A percentile compares a stretch with the other conserved stretches of the same genome.
phyloP scores from a whole-genome alignment of 2,329 filamentous ascomycete species.

The Fusarium redolens region DNA sequence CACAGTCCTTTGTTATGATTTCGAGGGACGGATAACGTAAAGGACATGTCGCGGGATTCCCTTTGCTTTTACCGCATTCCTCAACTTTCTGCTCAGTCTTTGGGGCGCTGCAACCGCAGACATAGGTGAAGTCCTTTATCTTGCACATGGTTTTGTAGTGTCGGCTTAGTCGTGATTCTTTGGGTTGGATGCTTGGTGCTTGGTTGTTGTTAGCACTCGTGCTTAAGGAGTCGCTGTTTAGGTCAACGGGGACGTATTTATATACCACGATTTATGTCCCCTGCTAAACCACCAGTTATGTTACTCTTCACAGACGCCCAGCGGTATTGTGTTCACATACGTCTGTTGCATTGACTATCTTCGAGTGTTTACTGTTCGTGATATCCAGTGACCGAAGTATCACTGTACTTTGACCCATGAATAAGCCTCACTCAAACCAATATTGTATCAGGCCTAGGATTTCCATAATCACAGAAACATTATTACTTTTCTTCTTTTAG shows the following conservation, averaged over 20 bases:
- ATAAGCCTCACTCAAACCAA: rapidly evolving
- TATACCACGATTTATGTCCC: no score
- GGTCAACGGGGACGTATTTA: neutral
- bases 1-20: neutral
- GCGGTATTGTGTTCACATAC: rapidly evolving
- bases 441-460: rapidly evolving
- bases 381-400: no score
- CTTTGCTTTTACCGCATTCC: neutral
- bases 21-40: neutral
- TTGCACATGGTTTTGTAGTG: neutral
- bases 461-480: no score
- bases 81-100: neutral
- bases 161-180: neutral
- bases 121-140: neutral
- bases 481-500: no score
- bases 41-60: neutral
- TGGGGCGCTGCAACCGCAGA: neutral
- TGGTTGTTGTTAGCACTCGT: neutral
- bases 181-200: no score
- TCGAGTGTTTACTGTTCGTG: rapidly evolving
- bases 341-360: rapidly evolving
- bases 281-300: no score
- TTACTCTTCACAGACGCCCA: no score
- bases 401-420: neutral
- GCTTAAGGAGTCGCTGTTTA: no score